Conservation (phyloP, 1,284 basidiomycete species). For the Malassezia yamatoensis region DNA sequence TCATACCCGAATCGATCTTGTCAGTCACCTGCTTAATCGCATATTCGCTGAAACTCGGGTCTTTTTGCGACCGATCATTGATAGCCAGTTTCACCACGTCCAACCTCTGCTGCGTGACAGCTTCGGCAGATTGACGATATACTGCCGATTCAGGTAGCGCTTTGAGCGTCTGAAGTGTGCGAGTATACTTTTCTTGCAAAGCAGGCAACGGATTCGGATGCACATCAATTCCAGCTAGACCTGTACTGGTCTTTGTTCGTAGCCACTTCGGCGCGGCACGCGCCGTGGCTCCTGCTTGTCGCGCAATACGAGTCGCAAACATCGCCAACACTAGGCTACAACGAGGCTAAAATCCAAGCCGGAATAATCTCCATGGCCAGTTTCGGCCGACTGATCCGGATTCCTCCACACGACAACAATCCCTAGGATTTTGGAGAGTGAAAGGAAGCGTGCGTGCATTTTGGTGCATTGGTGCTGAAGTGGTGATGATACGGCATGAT, state of each 20-base stretch:
- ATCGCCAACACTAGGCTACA: neutral
- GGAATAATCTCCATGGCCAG: no score
- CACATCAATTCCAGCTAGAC: slow-evolving; percentile 57
- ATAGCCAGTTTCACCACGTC: slow-evolving; percentile 54
- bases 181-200: slow-evolving; percentile 64
- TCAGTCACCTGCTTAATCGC: slow-evolving; percentile 61
- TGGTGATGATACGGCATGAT: slow-evolving; percentile 14
- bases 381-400: no score
- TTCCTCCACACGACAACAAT: no score
- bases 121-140: slow-evolving; percentile 81
- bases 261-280: slow-evolving; percentile 7
- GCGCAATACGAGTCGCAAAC: slow-evolving; percentile 16
- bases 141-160: slow-evolving; percentile 68
- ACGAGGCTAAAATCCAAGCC: no score
- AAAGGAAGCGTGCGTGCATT: neutral
- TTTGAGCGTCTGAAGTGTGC: slow-evolving; percentile 63
- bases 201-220: slow-evolving; percentile 70
- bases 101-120: slow-evolving; percentile 73
- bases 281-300: slow-evolving; percentile 9
- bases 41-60: slow-evolving; percentile 39
- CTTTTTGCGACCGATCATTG: slow-evolving; percentile 51
- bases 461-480: neutral
- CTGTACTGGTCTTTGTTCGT: slow-evolving; percentile 54
- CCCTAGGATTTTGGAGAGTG: no score
- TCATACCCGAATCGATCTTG: slow-evolving; percentile 48